Conservation (phyloP, 768 basidiomycete species). For the Boletus edulis region DNA sequence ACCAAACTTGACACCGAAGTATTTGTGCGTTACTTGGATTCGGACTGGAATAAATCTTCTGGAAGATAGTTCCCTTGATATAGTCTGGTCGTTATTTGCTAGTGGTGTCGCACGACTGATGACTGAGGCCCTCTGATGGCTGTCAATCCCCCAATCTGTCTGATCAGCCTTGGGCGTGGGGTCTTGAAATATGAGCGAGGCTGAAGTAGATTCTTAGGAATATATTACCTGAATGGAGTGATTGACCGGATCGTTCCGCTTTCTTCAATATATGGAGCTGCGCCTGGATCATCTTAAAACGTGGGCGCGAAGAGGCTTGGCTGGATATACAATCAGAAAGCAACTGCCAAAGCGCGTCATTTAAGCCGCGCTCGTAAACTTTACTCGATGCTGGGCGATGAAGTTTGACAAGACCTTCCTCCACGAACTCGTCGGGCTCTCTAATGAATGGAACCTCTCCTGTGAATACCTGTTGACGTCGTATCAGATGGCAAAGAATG, state of each 20-base stretch:
- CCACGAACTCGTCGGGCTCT: not conserved
- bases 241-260: not conserved
- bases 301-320: not conserved
- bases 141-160: too few relatives aligned
- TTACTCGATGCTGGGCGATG: not conserved
- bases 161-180: too few relatives aligned
- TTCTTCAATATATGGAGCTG: not conserved
- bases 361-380: slow-evolving; percentile 2
- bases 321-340: slow-evolving; percentile 2
- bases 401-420: not conserved
- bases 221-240: too few relatives aligned
- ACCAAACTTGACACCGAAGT: not conserved
- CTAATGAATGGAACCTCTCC: slow-evolving; percentile 7
- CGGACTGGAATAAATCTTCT: too few relatives aligned
- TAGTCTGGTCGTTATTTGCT: too few relatives aligned
- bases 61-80: too few relatives aligned
- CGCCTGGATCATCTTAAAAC: not conserved
- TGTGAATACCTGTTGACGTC: slow-evolving; percentile 5
- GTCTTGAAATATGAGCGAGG: too few relatives aligned
- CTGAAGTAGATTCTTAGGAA: too few relatives aligned
- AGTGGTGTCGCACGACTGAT: too few relatives aligned
- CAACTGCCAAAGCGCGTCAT: slow-evolving; percentile 1
- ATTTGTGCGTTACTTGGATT: slow-evolving; percentile 1
- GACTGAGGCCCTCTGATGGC: not conserved
- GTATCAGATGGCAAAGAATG: not conserved